These are phyloP conservation scores for Penicillium concentricum DNA, from an alignment of 2,329 filamentous ascomycete genomes.

Conservation along the genomic window DNA sequence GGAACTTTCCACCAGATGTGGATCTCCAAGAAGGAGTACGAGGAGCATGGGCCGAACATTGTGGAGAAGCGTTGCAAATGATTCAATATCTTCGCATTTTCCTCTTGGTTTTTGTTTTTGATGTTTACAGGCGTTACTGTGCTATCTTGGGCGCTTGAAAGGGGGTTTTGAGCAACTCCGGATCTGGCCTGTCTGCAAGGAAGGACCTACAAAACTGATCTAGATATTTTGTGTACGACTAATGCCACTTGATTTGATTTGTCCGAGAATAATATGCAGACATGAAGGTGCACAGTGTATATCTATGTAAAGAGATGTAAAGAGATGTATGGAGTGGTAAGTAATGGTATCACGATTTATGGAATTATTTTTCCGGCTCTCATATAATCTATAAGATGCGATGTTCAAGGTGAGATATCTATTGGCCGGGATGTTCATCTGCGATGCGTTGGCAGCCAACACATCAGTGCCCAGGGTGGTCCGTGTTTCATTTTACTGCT, in stretches of 20 bases:
- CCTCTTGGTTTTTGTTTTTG: background rate
- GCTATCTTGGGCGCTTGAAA: constrained; percentile 9
- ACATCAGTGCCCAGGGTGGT: constrained; percentile 20
- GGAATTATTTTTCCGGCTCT: background rate
- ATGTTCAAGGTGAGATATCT: background rate
- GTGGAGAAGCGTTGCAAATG: constrained; percentile 96
- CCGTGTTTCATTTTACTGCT: constrained; percentile 27
- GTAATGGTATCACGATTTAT: background rate
- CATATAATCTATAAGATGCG: background rate
- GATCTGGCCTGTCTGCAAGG: constrained; percentile 10
- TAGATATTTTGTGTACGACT: constrained; percentile 14
- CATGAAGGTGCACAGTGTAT: background rate
- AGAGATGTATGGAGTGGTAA: background rate
- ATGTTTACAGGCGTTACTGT: constrained; percentile 11
- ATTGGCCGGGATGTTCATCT: background rate
- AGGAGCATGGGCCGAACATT: constrained; percentile 86
- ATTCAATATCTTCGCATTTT: background rate
- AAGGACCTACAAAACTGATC: constrained; percentile 11
- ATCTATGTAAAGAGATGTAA: background rate
- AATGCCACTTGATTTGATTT: constrained; percentile 10
- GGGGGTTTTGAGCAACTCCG: constrained; percentile 7
- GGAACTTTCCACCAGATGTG: constrained; percentile 99
- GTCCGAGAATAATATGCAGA: background rate
- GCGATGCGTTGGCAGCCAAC: constrained; percentile 19
- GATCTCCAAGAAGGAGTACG: constrained; percentile 96